Conservation (phyloP, 2,329 filamentous ascomycete species). For the Fusarium sp. region DNA sequence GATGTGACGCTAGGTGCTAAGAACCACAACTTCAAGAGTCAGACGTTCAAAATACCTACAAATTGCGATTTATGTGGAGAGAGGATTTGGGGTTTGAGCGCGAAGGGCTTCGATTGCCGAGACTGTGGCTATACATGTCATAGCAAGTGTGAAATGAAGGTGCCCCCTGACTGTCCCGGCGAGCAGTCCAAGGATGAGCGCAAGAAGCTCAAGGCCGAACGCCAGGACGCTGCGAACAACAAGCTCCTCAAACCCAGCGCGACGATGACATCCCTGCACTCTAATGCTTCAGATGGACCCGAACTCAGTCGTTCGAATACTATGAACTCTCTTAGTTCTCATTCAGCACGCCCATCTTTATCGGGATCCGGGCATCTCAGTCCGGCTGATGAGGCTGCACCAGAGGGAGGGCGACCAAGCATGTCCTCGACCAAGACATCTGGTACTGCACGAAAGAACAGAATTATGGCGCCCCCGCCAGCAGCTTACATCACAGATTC, state of each 20-base stretch:
- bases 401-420: conserved; percentile 45
- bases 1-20: conserved; percentile 93
- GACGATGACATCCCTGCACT: conserved; percentile 55
- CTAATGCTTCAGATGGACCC: conserved; percentile 74
- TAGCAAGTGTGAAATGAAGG: conserved; percentile 99
- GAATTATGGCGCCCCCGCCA: conserved; percentile 90
- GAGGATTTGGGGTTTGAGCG: conserved; percentile 95
- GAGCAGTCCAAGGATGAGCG: conserved; percentile 94
- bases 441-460: conserved; percentile 67
- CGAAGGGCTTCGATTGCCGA: conserved; percentile 95
- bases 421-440: conserved; percentile 49
- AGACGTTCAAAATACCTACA: conserved; percentile 98
- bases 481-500: conserved; percentile 80
- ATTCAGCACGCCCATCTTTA: conserved; percentile 81
- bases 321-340: conserved; percentile 90
- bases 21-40: conserved; percentile 98
- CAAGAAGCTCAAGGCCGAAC: conserved; percentile 90
- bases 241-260: conserved; percentile 65
- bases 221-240: conserved; percentile 82
- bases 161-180: conserved; percentile 93
- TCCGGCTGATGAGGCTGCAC: conserved; percentile 63
- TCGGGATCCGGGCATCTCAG: conserved; percentile 69
- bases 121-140: conserved; percentile 99
- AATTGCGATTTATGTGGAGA: conserved; percentile 98
- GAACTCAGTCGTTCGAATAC: conserved; percentile 84